Base-by-base conservation (phyloP, 2,329 filamentous ascomycete species). In the Fusarium chlamydosporum region DNA sequence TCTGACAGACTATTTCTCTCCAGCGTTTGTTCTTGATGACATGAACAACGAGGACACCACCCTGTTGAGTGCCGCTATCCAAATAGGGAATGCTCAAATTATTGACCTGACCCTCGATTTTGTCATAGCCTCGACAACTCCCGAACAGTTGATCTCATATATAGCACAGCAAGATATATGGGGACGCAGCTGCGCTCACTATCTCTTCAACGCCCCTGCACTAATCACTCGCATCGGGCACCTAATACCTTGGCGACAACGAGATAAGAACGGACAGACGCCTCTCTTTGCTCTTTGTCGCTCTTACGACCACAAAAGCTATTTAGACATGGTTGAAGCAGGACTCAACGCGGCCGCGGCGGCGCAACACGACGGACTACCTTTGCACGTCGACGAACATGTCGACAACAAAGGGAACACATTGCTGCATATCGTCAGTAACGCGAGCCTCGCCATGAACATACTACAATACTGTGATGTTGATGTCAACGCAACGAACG, bases 241-340 rank as follows among this genome's bases (percentile, higher is more conserved):
- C 62, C 81, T 95, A 69, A 83, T 99, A 54, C 92, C 93, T 10
- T 99, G 96, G 96, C 88, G 89, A 60, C 89, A 96, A 78, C 93
- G 91, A 71, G 96, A 99, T 79, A 96, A 94, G 77, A 97, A 98
- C 76, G 96, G 96, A 0, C 96, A 98, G 79, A 99, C 96, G n/a
- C 96, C 96, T 3, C 82, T 99, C 10, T 98, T 99, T 77, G 96
- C 96, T 3, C 84, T 98, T 1, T 98, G 94, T 78, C 89, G 96
- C 72, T 98, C 94, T 0, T 99, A 99, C 75, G 96, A 99, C 76
- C 94, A 99, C 78, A 86, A 89, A 2, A 86, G 94, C 71, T 99
- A 99, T 79, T 87, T 88, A 54, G 83, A 85, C 46, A 98, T 99
- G 96, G 92, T 99, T 1, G 89, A 92, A 70, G 87, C 90, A 62